Evolutionary conservation across 306 rosid species (phyloP).

Genomic region (Cicer cuneatum): DNA sequence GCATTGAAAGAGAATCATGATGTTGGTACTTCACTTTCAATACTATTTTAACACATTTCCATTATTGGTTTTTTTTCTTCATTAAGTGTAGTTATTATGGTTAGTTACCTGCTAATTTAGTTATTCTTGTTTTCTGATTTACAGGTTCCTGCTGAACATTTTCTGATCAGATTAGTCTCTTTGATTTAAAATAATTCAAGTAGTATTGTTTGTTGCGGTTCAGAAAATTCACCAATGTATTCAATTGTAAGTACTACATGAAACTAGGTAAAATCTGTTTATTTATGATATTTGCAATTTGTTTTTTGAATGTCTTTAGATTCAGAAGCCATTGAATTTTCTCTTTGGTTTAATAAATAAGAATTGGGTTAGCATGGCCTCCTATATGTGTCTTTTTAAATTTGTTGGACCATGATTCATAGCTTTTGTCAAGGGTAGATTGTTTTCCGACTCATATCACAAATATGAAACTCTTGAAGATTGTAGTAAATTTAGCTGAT

Average conservation of each 20-base stretch:
- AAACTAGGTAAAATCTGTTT: slow-evolving; percentile 69
- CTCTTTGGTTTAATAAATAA: background rate
- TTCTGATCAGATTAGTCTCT: slow-evolving; percentile 24
- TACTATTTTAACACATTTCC: slow-evolving; percentile 17
- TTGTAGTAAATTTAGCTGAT: slow-evolving; percentile 11
- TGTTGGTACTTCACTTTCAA: slow-evolving; percentile 23
- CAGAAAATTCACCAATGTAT: slow-evolving; percentile 39
- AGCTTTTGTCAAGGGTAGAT: background rate
- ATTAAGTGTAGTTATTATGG: slow-evolving; percentile 27
- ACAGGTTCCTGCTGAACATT: slow-evolving; percentile 48
- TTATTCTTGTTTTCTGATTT: slow-evolving; percentile 37
- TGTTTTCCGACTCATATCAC: slow-evolving; percentile 14
- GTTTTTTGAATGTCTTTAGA: slow-evolving; percentile 14
- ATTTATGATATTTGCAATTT: slow-evolving; percentile 3
- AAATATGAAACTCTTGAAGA: background rate
- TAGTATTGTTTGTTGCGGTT: slow-evolving; percentile 20
- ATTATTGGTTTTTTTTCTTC: slow-evolving; percentile 34
- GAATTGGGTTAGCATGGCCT: background rate
- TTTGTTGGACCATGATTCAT: slow-evolving; percentile 20
- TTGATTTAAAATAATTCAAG: slow-evolving; percentile 36
- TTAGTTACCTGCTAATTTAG: slow-evolving; percentile 34
- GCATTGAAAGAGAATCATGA: slow-evolving; percentile 34
- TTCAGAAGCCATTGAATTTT: background rate
- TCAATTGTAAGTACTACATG: slow-evolving; percentile 54
- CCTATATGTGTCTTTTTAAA: background rate